phyloP scores from a whole-genome alignment of 2,329 filamentous ascomycete species.

The Colletotrichum sp. region DNA sequence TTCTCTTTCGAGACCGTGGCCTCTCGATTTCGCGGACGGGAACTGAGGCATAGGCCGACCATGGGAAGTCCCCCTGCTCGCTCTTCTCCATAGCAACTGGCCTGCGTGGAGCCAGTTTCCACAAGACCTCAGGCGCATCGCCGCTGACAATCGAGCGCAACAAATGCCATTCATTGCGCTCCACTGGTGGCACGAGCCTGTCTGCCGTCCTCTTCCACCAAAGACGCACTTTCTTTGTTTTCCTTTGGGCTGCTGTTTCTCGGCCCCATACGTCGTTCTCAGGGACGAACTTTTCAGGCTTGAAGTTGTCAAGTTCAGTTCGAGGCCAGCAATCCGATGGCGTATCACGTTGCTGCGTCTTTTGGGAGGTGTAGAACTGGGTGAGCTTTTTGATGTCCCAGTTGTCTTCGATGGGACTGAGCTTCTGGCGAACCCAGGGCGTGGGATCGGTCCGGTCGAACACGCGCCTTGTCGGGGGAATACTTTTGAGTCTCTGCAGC shows the following conservation, averaged over 20 bases:
- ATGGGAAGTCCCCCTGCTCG: slow-evolving; percentile 39
- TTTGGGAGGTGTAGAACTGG: slow-evolving; percentile 47
- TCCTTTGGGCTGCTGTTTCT: slow-evolving; percentile 41
- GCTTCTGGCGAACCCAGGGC: slow-evolving; percentile 31
- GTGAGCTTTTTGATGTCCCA: slow-evolving; percentile 55
- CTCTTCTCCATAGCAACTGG: slow-evolving; percentile 26
- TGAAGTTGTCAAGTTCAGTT: slow-evolving; percentile 26
- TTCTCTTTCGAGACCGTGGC: slow-evolving; percentile 35
- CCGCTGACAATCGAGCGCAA: slow-evolving; percentile 53
- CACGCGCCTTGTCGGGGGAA: neutral
- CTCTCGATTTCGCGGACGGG: slow-evolving; percentile 45
- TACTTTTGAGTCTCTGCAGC: neutral
- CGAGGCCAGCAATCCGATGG: slow-evolving; percentile 30
- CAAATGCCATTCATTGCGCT: slow-evolving; percentile 59
- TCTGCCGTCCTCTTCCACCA: slow-evolving; percentile 53
- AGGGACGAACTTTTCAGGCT: slow-evolving; percentile 43
- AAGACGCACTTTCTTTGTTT: slow-evolving; percentile 46
- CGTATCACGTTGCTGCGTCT: slow-evolving; percentile 30
- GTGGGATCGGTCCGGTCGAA: neutral
- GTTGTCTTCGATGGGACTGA: slow-evolving; percentile 43
- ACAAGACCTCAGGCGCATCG: slow-evolving; percentile 38
- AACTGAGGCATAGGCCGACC: slow-evolving; percentile 45
- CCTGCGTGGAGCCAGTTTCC: slow-evolving; percentile 42
- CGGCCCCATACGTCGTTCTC: slow-evolving; percentile 55
- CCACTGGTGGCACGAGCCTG: slow-evolving; percentile 60